phyloP scores from a whole-genome alignment of 2,329 filamentous ascomycete genomes.

The Aureobasidium leucospermi region DNA sequence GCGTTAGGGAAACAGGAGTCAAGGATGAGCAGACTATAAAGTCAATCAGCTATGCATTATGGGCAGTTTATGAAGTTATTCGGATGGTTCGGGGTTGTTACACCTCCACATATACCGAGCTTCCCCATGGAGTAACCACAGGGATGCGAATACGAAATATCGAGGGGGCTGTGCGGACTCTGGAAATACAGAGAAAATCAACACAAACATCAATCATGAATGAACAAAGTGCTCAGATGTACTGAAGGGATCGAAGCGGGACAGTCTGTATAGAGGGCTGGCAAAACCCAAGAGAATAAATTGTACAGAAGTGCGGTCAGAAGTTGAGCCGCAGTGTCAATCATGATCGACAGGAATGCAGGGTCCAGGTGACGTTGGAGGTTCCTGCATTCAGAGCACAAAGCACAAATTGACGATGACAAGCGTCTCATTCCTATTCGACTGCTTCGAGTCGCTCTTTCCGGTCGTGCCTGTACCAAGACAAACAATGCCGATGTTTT shows the following conservation, averaged over 20 bases:
- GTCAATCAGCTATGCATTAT: background rate
- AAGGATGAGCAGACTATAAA: background rate
- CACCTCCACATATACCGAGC: background rate
- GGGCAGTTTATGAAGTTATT: background rate
- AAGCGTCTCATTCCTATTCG: constrained; percentile 6
- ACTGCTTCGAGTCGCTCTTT: background rate
- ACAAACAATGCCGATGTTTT: background rate
- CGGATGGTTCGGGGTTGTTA: background rate
- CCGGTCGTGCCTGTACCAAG: background rate
- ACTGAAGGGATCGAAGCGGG: too few relatives aligned
- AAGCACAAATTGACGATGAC: background rate
- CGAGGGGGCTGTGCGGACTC: background rate
- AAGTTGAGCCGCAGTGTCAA: background rate
- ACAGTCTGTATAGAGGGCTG: too few relatives aligned
- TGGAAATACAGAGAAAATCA: background rate
- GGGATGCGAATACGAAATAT: background rate
- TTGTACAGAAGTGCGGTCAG: background rate
- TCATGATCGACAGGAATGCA: background rate
- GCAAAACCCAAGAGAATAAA: background rate
- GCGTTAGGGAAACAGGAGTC: constrained; percentile 5
- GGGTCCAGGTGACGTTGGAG: background rate
- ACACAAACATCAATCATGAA: too few relatives aligned
- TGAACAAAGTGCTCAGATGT: too few relatives aligned
- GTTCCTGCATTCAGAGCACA: background rate
- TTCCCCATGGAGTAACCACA: background rate